Evolutionary conservation across 345 rosid genomes (phyloP), one percentile per base, ranked within the genome.

Genomic region (Hibiscus tridactylites): DNA sequence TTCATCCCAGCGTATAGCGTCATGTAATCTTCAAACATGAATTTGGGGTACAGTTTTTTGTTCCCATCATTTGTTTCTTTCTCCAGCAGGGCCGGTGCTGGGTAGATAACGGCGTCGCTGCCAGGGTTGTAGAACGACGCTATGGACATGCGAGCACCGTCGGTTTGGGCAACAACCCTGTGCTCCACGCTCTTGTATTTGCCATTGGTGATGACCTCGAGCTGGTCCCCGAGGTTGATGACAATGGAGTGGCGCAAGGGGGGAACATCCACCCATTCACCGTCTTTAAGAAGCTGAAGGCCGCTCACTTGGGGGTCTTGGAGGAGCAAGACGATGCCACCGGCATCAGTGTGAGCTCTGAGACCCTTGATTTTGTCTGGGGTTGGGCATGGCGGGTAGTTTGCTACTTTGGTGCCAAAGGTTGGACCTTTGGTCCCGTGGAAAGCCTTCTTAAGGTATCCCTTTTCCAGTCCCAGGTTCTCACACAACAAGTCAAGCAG

Each of bases 121-220:
- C 98, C 97, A 0, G 98, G 98, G 78, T 94, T 91, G 80, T 90
- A 94, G 80, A 94, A 94, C 1, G 98, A 91, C 21, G 98, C 97
- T n/a, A 94, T 56, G 1, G 98, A 94, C 98, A 94, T 94, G 62
- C 94, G 26, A 24, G 84, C 76, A 0, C 98, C 97, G 2, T 86
- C 77, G 0, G 92, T 83, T 63, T 94, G 98, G 6, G 97, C 84
- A 16, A 94, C 73, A 72, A 94, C 98, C 59, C 98, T 78, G 52
- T 94, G 98, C 72, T 85, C 87, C 68, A 91, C 86, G 44, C 98
- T 94, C 84, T 88, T 91, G 85, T 94, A 94, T 77, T 82, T 91
- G 1, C 98, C 98, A 75, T 94, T 94, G 9, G 96, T 88, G 71
- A 94, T 91, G 44, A 94, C 98, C 96, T 94, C 98, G 0, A 94